Conservation (phyloP, 2,329 filamentous ascomycete genomes). For the Tolypocladium ovalisporum region DNA sequence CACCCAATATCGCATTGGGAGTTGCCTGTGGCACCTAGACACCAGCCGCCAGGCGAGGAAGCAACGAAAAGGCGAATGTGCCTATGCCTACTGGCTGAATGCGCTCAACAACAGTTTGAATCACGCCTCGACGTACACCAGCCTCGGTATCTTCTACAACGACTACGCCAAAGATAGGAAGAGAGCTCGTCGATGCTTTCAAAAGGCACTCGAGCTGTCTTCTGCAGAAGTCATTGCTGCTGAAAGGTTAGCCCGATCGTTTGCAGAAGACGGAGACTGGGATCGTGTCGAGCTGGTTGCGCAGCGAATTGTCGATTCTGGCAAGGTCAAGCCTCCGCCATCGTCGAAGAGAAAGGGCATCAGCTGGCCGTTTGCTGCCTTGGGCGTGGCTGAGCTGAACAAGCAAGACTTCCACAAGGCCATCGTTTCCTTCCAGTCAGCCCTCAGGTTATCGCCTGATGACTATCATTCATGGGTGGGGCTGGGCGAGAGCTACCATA, state of each 20-base stretch:
- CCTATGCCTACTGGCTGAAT: constrained; percentile 74
- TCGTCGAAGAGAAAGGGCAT: constrained; percentile 88
- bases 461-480: constrained; percentile 97
- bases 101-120: constrained; percentile 80
- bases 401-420: constrained; percentile 83
- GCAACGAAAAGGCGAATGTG: constrained; percentile 55
- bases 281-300: constrained; percentile 90
- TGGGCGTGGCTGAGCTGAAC: constrained; percentile 90
- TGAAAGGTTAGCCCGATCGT: constrained; percentile 72
- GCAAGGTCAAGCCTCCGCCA: constrained; percentile 78
- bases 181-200: constrained; percentile 82
- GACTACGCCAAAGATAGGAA: constrained; percentile 85
- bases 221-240: constrained; percentile 77
- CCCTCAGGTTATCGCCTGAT: constrained; percentile 68
- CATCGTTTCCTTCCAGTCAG: constrained; percentile 84
- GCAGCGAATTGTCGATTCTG: constrained; percentile 86
- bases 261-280: constrained; percentile 89
- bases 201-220: constrained; percentile 92
- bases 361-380: constrained; percentile 90
- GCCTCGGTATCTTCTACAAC: constrained; percentile 78
- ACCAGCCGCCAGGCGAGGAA: constrained; percentile 64
- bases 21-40: constrained; percentile 79
- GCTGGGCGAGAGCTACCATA: constrained; percentile 93
- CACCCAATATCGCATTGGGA: constrained; percentile 76
- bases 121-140: constrained; percentile 84